phyloP scores from a whole-genome alignment of 73 alveolate species.

The Stentor coeruleus region DNA sequence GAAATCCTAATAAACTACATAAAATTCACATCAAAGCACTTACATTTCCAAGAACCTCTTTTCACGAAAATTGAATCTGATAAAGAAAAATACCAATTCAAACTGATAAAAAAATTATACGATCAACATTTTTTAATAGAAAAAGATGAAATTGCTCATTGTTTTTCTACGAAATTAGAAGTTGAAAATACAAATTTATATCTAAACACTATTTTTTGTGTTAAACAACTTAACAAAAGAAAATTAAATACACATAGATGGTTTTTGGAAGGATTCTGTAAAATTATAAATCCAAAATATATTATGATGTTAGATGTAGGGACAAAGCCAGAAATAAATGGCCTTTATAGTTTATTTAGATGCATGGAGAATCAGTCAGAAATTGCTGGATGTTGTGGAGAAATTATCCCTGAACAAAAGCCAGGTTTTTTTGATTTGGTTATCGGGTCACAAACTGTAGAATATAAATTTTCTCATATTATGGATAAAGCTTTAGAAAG shows the following conservation, averaged over 20 bases:
- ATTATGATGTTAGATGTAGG: constrained; percentile 33
- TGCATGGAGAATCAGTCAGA: background rate
- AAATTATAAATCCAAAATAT: constrained; percentile 27
- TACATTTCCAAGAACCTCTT: too few relatives aligned
- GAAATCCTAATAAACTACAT: too few relatives aligned
- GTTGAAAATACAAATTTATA: too few relatives aligned
- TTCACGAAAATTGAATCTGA: too few relatives aligned
- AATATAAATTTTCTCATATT: constrained; percentile 1
- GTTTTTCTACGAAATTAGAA: too few relatives aligned
- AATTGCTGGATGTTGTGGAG: background rate
- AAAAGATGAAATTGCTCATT: too few relatives aligned
- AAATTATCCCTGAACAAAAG: background rate
- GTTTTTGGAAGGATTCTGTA: constrained; percentile 29
- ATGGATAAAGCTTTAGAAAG: background rate
- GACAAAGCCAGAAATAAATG: constrained; percentile 27
- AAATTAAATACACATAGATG: constrained; percentile 37
- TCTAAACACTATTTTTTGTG: too few relatives aligned
- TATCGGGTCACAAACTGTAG: background rate
- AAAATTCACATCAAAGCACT: too few relatives aligned
- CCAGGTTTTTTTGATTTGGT: background rate
- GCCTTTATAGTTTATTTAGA: background rate
- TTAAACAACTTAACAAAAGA: too few relatives aligned
- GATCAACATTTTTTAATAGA: too few relatives aligned
- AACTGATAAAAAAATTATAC: too few relatives aligned
- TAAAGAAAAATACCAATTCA: too few relatives aligned